Conservation (phyloP, 2,329 filamentous ascomycete genomes). For the Stagonosporopsis tanaceti region DNA sequence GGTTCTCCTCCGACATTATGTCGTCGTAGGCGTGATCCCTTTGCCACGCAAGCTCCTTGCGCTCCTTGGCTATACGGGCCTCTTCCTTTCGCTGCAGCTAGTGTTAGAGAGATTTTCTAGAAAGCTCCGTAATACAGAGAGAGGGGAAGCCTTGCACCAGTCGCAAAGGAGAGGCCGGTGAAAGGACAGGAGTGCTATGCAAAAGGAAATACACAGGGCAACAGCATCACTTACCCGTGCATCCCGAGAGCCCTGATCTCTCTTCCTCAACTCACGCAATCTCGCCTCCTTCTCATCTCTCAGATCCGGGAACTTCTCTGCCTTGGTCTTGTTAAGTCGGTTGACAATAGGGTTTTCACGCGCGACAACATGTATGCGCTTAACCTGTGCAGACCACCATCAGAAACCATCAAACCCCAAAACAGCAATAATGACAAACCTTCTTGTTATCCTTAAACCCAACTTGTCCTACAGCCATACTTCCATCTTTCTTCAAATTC, state of each 20-base stretch:
- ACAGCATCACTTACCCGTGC: conserved; percentile 62
- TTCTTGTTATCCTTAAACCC: conserved; percentile 89
- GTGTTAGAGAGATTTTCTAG: conserved; percentile 14
- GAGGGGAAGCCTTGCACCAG: background rate
- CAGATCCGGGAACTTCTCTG: conserved; percentile 87
- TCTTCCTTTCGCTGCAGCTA: conserved; percentile 75
- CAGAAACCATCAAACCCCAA: background rate
- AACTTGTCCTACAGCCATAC: conserved; percentile 95
- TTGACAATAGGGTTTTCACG: conserved; percentile 93
- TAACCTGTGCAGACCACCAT: conserved; percentile 63
- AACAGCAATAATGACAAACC: conserved; percentile 42
- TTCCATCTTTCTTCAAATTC: conserved; percentile 93
- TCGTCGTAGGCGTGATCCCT: conserved; percentile 99
- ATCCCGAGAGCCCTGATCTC: conserved; percentile 70
- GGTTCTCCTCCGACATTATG: conserved; percentile 81
- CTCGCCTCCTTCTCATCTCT: conserved; percentile 81
- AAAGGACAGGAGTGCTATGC: background rate
- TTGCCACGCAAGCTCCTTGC: conserved; percentile 89
- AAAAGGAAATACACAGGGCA: background rate
- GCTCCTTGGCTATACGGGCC: conserved; percentile 74
- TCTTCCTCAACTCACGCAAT: conserved; percentile 73
- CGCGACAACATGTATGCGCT: conserved; percentile 78
- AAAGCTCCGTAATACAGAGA: background rate
- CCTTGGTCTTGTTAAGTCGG: conserved; percentile 95
- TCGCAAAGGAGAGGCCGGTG: background rate